Evolutionary conservation across 306 rosid species (phyloP).

Genomic region (Glycine tomentella): DNA sequence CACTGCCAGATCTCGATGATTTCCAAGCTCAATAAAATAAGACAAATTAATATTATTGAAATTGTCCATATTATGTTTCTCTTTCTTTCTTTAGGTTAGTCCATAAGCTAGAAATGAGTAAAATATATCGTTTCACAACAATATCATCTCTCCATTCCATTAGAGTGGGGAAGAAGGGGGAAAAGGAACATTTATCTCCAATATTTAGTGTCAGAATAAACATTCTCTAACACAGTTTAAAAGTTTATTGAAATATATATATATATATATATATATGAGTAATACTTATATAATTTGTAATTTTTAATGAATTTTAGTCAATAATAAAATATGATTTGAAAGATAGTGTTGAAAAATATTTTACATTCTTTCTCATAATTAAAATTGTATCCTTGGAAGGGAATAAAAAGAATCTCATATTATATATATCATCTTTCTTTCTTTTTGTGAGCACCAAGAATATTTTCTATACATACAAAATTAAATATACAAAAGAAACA

Average conservation of each 20-base stretch:
- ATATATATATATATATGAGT: no score
- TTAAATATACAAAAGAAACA: no score
- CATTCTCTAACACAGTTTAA: not conserved
- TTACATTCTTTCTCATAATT: not conserved
- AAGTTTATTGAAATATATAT: no score
- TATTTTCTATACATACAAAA: no score
- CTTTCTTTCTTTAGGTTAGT: not conserved
- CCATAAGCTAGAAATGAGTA: not conserved
- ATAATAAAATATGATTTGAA: no score
- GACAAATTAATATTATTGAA: not conserved
- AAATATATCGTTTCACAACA: not conserved
- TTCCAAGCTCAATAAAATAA: not conserved
- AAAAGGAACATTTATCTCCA: no score
- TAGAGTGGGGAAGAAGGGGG: not conserved
- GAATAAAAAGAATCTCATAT: not conserved
- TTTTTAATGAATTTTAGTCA: no score
- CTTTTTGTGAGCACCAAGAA: not conserved
- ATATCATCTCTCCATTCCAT: constrained; percentile 10
- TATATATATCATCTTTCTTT: not conserved
- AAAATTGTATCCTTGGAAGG: not conserved
- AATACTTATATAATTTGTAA: no score
- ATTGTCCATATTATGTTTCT: not conserved
- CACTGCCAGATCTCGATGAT: constrained; percentile 24
- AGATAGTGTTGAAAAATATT: no score
- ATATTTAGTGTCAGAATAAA: not conserved